Evolutionary conservation across 208 protist genomes (phyloP).

Genomic region (Leishmania lainsoni): DNA sequence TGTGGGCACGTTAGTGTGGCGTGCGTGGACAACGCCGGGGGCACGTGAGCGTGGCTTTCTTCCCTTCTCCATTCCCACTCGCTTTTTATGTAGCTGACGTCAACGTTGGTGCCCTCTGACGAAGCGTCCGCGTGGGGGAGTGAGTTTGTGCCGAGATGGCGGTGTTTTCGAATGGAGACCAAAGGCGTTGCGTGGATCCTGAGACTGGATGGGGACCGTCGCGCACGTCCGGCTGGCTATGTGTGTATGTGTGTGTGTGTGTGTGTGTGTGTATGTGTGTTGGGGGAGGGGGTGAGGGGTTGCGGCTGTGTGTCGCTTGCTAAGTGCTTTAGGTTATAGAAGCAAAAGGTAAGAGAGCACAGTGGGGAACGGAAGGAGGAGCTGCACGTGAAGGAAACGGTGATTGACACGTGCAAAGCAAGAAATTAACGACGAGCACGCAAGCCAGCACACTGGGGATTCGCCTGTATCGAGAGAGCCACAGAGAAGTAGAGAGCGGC

Average conservation of each 20-base stretch:
- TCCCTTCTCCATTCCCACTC: not conserved
- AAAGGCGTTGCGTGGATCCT: not conserved
- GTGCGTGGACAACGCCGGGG: not conserved
- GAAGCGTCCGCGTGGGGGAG: not conserved
- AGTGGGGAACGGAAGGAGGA: not conserved
- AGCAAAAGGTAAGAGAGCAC: not conserved
- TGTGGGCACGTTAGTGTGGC: not conserved
- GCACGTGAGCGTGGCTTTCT: not conserved
- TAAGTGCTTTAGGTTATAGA: not conserved
- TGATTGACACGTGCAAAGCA: not conserved
- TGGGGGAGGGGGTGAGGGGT: too few relatives aligned
- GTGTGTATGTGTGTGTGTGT: not conserved
- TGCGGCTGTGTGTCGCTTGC: not conserved
- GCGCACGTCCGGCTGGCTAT: not conserved
- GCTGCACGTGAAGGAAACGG: not conserved
- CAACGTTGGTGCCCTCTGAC: not conserved
- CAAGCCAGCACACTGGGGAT: not conserved
- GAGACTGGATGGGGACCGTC: not conserved
- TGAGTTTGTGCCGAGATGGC: not conserved
- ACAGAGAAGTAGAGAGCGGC: not conserved
- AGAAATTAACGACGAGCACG: not conserved
- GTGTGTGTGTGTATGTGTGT: too few relatives aligned
- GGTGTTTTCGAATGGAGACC: not conserved
- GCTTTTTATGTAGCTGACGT: not conserved
- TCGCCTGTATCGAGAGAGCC: not conserved